These are phyloP conservation scores for Pseudomonodictys pantanalensis DNA, from an alignment of 495 filamentous ascomycete species.

Conservation along the genomic window DNA sequence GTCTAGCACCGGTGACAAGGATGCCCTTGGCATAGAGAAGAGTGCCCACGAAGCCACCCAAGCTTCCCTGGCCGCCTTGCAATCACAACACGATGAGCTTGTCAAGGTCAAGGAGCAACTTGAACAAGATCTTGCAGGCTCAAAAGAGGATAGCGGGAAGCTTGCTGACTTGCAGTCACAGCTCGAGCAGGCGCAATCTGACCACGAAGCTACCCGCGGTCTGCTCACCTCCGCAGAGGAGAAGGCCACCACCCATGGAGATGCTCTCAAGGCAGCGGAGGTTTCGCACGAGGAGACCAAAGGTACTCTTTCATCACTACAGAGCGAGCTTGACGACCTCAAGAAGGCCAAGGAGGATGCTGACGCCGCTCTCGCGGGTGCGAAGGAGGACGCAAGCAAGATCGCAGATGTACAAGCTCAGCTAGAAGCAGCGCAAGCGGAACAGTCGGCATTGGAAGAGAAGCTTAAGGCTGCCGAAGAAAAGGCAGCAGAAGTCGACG, in stretches of 20 bases:
- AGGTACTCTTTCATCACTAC: background rate
- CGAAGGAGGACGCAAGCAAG: conserved; percentile 10
- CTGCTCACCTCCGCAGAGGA: background rate
- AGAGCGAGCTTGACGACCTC: conserved; percentile 15
- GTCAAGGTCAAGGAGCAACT: conserved; percentile 3
- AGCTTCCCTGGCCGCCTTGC: background rate
- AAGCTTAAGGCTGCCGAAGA: conserved; percentile 6
- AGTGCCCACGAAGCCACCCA: background rate
- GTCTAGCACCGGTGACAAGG: conserved; percentile 1
- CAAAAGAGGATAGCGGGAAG: conserved; percentile 12
- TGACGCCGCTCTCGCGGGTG: background rate
- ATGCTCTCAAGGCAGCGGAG: background rate
- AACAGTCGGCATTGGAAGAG: background rate
- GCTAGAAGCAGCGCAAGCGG: background rate
- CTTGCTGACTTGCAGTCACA: conserved; percentile 7
- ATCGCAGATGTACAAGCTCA: background rate
- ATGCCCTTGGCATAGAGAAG: conserved; percentile 2
- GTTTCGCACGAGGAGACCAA: background rate
- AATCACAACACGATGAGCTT: conserved; percentile 1
- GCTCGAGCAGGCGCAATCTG: background rate
- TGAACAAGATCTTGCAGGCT: conserved; percentile 10
- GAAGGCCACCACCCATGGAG: background rate
- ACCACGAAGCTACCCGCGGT: background rate
- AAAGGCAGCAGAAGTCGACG: background rate
- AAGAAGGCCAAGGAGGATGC: conserved; percentile 5